A percentile compares a stretch with the other conserved stretches of the same genome.
These are phyloP conservation scores for Persicaria maculosa DNA, from an alignment of 148 eudicot species.

Conservation along the genomic window DNA sequence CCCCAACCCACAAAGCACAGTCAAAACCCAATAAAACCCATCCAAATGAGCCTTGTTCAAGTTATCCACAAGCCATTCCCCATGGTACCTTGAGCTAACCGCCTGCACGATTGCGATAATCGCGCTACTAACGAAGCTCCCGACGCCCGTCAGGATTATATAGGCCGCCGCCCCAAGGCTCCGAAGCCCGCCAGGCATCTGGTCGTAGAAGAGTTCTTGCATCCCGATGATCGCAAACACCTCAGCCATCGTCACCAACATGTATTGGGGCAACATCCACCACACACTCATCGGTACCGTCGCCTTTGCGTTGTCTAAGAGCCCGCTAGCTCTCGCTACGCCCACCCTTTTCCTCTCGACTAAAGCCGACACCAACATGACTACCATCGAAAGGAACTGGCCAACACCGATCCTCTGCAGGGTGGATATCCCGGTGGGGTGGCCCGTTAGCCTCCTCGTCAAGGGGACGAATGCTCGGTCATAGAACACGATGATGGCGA, in stretches of 20 bases:
- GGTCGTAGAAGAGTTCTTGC: slow-evolving; percentile 88
- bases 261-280: slow-evolving; percentile 84
- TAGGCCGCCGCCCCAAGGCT: slow-evolving; percentile 84
- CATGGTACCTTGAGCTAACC: slow-evolving; percentile 24
- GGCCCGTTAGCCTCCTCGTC: slow-evolving; percentile 33
- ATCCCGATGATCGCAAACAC: slow-evolving; percentile 88
- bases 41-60: slow-evolving; percentile 47
- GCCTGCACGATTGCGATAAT: slow-evolving; percentile 31
- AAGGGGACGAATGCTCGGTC: slow-evolving; percentile 58
- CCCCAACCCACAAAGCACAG: slow-evolving; percentile 16
- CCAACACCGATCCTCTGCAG: slow-evolving; percentile 85
- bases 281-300: slow-evolving; percentile 38
- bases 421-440: slow-evolving; percentile 57
- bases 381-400: slow-evolving; percentile 68
- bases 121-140: slow-evolving; percentile 65
- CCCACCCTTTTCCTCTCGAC: slow-evolving; percentile 52
- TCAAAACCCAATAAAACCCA: slow-evolving; percentile 65
- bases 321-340: not conserved
- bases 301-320: not conserved
- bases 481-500: slow-evolving; percentile 21
- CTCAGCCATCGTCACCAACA: slow-evolving; percentile 69
- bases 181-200: slow-evolving; percentile 64
- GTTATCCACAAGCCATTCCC: slow-evolving; percentile 50
- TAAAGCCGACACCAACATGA: slow-evolving; percentile 71
- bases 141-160: slow-evolving; percentile 79